A percentile compares a stretch with the other conserved stretches of the same genome.
Evolutionary conservation across 2,329 filamentous ascomycete genomes (phyloP).

Genomic region (Zymoseptoria ardabiliae): DNA sequence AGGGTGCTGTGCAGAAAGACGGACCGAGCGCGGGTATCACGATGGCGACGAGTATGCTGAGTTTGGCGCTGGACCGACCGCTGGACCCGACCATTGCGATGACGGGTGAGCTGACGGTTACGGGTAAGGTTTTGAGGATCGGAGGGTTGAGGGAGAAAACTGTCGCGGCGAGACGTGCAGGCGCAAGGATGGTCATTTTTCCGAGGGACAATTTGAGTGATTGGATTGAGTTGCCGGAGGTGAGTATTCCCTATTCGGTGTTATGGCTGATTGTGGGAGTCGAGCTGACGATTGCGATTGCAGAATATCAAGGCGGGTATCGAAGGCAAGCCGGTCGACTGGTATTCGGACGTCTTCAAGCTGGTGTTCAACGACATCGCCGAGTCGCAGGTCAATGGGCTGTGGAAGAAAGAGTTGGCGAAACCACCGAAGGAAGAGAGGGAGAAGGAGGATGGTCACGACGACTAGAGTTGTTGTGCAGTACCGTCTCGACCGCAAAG

Average conservation of each 20-base stretch:
- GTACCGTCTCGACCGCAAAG: background rate
- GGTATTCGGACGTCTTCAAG: slow-evolving; percentile 92
- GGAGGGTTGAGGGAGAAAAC: slow-evolving; percentile 95
- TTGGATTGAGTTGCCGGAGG: slow-evolving; percentile 94
- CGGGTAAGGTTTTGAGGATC: slow-evolving; percentile 91
- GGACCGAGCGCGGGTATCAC: slow-evolving; percentile 77
- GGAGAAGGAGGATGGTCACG: slow-evolving; percentile 23
- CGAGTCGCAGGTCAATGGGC: slow-evolving; percentile 59
- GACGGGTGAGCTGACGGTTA: slow-evolving; percentile 95
- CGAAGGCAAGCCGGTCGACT: slow-evolving; percentile 80
- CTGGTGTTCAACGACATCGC: slow-evolving; percentile 82
- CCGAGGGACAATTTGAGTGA: slow-evolving; percentile 92
- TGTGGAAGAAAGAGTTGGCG: slow-evolving; percentile 60
- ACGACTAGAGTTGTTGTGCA: background rate
- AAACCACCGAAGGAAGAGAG: slow-evolving; percentile 49
- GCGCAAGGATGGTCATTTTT: slow-evolving; percentile 90
- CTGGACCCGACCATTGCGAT: slow-evolving; percentile 87
- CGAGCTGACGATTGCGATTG: slow-evolving; percentile 8
- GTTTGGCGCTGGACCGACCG: slow-evolving; percentile 69
- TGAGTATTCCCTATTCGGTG: slow-evolving; percentile 45
- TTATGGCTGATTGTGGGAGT: background rate
- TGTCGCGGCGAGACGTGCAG: slow-evolving; percentile 84
- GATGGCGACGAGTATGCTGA: slow-evolving; percentile 91
- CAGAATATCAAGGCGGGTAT: slow-evolving; percentile 98
- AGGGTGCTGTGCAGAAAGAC: slow-evolving; percentile 93